These are phyloP conservation scores for Lasiodiplodia sp. DNA, from an alignment of 2,329 filamentous ascomycete species.

Conservation along the genomic window DNA sequence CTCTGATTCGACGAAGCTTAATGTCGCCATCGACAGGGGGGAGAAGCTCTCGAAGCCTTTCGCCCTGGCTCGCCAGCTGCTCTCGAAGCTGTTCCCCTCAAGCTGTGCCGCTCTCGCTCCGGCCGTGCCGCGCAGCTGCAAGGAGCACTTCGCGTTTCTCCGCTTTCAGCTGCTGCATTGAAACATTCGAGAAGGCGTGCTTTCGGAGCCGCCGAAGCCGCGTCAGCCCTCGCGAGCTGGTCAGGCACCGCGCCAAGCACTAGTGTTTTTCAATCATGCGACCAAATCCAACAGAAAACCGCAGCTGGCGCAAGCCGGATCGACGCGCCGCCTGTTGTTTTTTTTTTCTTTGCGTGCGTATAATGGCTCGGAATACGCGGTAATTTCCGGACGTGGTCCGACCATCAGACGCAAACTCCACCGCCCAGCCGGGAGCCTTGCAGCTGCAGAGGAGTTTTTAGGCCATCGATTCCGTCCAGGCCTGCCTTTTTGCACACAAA, in stretches of 20 bases:
- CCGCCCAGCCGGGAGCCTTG: too few relatives aligned
- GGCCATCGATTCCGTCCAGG: too few relatives aligned
- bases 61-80: neutral
- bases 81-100: neutral
- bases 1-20: neutral
- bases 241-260: conserved; percentile 1
- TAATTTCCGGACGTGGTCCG: conserved; percentile 7
- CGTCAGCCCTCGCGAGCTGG: neutral
- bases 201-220: conserved; percentile 18
- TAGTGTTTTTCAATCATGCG: neutral
- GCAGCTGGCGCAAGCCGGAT: neutral
- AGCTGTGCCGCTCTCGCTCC: neutral
- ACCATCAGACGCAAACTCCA: neutral
- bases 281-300: neutral
- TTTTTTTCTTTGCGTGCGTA: neutral
- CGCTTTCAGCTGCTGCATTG: neutral
- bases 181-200: neutral
- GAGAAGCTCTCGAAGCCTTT: conserved; percentile 6
- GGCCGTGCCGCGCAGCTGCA: neutral
- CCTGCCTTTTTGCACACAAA: neutral
- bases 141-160: neutral
- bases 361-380: neutral
- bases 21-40: neutral
- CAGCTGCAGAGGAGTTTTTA: too few relatives aligned
- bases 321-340: neutral